Evolutionary conservation across 2,329 filamentous ascomycete species (phyloP), one percentile per base, ranked within the genome.

Genomic region (Aspergillus aculeatus): DNA sequence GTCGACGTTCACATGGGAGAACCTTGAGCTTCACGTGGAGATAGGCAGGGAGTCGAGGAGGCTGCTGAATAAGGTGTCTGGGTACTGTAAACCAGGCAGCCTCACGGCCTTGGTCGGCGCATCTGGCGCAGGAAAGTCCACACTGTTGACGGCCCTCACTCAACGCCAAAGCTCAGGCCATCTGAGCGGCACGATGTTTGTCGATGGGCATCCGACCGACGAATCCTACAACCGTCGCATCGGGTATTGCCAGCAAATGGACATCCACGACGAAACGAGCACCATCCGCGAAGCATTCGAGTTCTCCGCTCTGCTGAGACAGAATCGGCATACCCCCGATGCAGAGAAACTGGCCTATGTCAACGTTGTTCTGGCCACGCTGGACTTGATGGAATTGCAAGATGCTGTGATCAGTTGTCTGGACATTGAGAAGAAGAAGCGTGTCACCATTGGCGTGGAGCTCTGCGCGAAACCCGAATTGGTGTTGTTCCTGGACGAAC

Each of bases 51-150:
- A 80, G 48, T 72, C 83, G 56, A 81, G 83, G 21, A 80, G 83
- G 66, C 77, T 89, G 1, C 75, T 90, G 50, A 84, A 89, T 69
- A 81, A 86, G 2, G 84, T 92, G 53, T 85, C 81, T 59, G 90
- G 90, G 0, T 92, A 90, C 65, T 89, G 86, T 6, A 90, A 90
- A 68, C 90, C 90, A 0, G 90, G 90, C 5, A 78, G 87, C 31
- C 84, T 94, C 80, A 84, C 90, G n/a, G 90, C 90, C 0, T 79
- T 94, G 0, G 89, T 93, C 76, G 90, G 91, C 32, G 88, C 88
- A 1, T 90, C 85, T 6, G 89, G 89, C 23, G 90, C 90, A 7
- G 90, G 90, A 9, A 93, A 93, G 74, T 74, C 71, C 14, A 74
- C 71, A 0, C 80, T 93, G 0, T 79, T 94, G 26, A 91, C 92